Evolutionary conservation across 108 stramenopile species (phyloP), one percentile per base, ranked within the genome.

Genomic region (Nitzschia putrida): DNA sequence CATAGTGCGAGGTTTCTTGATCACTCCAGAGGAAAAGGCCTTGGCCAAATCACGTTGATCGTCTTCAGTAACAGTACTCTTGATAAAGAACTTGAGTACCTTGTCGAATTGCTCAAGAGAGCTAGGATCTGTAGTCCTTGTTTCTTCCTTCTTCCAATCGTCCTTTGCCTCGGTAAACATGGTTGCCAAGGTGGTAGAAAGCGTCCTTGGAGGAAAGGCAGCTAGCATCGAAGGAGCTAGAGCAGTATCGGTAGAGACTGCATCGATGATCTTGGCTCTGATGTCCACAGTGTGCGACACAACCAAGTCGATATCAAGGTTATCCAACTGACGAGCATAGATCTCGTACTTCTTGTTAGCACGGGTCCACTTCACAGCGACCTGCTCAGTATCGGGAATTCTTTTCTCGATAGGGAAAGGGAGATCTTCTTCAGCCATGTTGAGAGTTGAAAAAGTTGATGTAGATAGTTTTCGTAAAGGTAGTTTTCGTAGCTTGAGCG

Each of bases 1-100:
- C 18, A 53, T n/a, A 11, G 10, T n/a, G 18, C 53, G 53, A 18
- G 53, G 53, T n/a, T 53, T 53, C n/a, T n/a, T n/a, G n/a, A n/a
- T n/a, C 8, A 8, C 8, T 9, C 14, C n/a, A 8, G 10, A 8
- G 8, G 18, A 20, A 18, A 53, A n/a, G 10, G 10, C 14, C 8
- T 53, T 11, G 20, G 18, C 18, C 20, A 53, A 53, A 11, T 53
- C 53, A 14, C 18, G 13, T n/a, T 21, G 13, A 21, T 53, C 53
- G 18, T 53, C 20, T 21, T 11, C 53, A 8, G 53, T 53, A 8
- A n/a, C 53, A n/a, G 8, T 8, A 9, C 14, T 8, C 8, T 9
- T n/a, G 18, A 53, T 53, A 8, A 53, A 20, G n/a, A 9, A 8
- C 20, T 53, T 53, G n/a, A 53, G 8, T 18, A 20, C 18, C 8